Evolutionary conservation across 495 filamentous ascomycete genomes (phyloP).

Genomic region (Aeminium ludgeri): DNA sequence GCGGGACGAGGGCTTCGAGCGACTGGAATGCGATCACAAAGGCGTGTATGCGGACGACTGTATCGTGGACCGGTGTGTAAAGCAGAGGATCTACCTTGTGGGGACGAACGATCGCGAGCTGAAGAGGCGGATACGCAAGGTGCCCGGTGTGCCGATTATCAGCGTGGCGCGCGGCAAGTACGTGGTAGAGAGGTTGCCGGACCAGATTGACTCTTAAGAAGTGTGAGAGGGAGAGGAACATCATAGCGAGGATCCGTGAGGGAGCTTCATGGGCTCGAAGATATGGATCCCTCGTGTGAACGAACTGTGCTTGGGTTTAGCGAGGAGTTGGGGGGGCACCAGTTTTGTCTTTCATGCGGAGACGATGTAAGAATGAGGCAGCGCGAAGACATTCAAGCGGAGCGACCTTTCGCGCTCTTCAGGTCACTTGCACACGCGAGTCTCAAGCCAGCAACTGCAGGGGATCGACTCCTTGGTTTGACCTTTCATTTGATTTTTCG

Average conservation of each 20-base stretch:
- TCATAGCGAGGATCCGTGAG: too few species aligned
- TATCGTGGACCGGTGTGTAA: slow-evolving; percentile 70
- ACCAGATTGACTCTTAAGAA: not conserved
- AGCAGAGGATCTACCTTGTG: slow-evolving; percentile 70
- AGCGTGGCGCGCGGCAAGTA: slow-evolving; percentile 71
- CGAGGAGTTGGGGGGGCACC: not conserved
- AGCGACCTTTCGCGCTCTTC: too few species aligned
- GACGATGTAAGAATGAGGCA: too few species aligned
- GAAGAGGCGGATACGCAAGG: slow-evolving; percentile 66
- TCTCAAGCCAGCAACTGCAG: too few species aligned
- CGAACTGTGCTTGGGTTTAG: not conserved
- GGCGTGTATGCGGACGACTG: slow-evolving; percentile 94
- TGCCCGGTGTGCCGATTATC: slow-evolving; percentile 56
- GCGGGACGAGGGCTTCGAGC: slow-evolving; percentile 77
- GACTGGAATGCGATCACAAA: slow-evolving; percentile 72
- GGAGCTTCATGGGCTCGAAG: too few species aligned
- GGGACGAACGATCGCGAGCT: slow-evolving; percentile 74
- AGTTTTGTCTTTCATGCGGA: too few species aligned
- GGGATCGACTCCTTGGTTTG: too few species aligned
- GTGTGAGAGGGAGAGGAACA: too few species aligned
- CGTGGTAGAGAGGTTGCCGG: slow-evolving; percentile 55
- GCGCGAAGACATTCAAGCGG: too few species aligned
- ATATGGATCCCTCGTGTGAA: too few species aligned
- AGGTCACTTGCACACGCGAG: too few species aligned
- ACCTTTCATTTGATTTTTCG: too few species aligned